Evolutionary conservation across 2,329 filamentous ascomycete genomes (phyloP), one percentile per base, ranked within the genome.

Genomic region (Rhynchosporium graminicola): DNA sequence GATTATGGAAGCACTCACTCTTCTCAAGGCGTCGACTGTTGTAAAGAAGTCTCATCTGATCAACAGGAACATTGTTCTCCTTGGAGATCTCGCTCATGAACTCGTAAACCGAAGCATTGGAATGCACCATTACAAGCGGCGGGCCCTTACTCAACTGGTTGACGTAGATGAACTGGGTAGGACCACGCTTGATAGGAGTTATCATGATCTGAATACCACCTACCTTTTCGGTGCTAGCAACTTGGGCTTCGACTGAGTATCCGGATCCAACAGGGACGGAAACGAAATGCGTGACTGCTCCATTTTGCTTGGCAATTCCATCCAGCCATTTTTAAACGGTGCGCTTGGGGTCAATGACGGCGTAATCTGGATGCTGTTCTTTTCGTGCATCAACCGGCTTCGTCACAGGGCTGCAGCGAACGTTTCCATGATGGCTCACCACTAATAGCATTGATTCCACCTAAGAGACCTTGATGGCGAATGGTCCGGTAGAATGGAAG

Each of bases 401-500:
- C 20, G 20, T 20, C 20, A 1, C 20, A 20, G 20, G 20, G 20
- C 1, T 20, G 20, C 20, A 20, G 20, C 20, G 20, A 20, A 20
- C 20, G 20, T 20, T 20, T 1, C 20, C 20, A 20, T 20, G 20
- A 20, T 20, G 20, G 1, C 20, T 20, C 20, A 20, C 20, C 20
- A 20, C 20, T 20, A 20, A 20, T 20, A 20, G 20, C 20, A 20
- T 20, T 20, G 20, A 20, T 20, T 1, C 20, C 20, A 20, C 20
- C 20, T 20, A 20, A 20, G 20, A 20, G 20, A 20, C 20, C 20
- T 20, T 20, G 20, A 20, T 20, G 20, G 20, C 20, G 20, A 20
- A 20, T 20, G 1, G 20, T 20, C 20, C 20, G 20, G 20, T 20
- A 20, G 20, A 20, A 20, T 20, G 20, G 67, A 80, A 77, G 0